Conservation (phyloP, 352 stramenopile genomes). For the Globisporangium canariense region DNA sequence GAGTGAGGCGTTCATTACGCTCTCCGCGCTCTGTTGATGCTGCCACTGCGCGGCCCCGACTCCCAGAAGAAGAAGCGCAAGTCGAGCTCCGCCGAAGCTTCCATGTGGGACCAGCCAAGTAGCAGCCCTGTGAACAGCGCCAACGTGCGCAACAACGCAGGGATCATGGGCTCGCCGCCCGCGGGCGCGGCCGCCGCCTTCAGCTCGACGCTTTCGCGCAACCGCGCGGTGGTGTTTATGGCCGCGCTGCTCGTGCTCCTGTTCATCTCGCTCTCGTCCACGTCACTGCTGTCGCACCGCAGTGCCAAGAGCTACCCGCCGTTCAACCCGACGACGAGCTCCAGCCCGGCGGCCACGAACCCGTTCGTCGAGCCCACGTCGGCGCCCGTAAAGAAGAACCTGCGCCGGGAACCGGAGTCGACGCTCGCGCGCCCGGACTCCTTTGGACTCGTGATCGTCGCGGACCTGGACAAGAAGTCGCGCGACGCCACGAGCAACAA, state of each 20-base stretch:
- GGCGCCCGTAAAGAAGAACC: constrained; percentile 13
- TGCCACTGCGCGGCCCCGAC: constrained; percentile 36
- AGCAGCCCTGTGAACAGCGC: constrained; percentile 20
- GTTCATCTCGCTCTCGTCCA: constrained; percentile 60
- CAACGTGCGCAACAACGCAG: constrained; percentile 20
- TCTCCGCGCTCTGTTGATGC: constrained; percentile 27
- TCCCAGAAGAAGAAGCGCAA: constrained; percentile 78
- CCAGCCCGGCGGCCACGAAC: constrained; percentile 9
- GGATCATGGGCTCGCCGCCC: constrained; percentile 26
- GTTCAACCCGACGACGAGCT: constrained; percentile 13
- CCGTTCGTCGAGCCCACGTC: constrained; percentile 17
- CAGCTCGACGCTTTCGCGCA: constrained; percentile 42
- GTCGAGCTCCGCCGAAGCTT: constrained; percentile 60
- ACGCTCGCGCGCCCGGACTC: constrained; percentile 50
- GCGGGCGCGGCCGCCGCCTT: constrained; percentile 24
- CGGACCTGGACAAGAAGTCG: constrained; percentile 95
- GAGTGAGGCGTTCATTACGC: not conserved
- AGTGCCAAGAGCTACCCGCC: constrained; percentile 18
- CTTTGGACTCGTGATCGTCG: constrained; percentile 90
- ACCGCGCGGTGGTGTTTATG: constrained; percentile 47
- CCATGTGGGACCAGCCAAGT: constrained; percentile 50
- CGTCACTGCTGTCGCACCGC: constrained; percentile 29
- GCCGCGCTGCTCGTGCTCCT: constrained; percentile 46
- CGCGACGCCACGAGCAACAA: constrained; percentile 87
- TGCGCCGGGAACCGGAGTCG: constrained; percentile 30